Evolutionary conservation across 805 yeast species (phyloP).

Genomic region (Wickerhamomyces ciferrii): DNA sequence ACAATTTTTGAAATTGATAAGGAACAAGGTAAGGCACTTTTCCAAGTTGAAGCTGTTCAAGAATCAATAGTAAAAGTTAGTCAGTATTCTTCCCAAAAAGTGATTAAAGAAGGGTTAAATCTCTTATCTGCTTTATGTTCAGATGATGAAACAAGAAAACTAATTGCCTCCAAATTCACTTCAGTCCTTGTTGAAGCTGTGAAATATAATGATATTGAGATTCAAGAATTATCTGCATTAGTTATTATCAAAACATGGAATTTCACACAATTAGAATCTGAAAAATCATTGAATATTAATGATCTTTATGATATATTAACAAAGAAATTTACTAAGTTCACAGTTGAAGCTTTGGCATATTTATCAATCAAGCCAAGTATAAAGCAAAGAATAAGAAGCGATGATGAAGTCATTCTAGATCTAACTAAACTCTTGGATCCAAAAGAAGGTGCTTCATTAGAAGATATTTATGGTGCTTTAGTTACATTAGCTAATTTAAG

Average conservation of each 20-base stretch:
- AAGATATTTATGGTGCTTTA: slow-evolving; percentile 26
- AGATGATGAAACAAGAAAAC: slow-evolving; percentile 42
- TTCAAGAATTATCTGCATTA: slow-evolving; percentile 33
- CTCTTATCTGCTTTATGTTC: slow-evolving; percentile 44
- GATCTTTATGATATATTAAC: slow-evolving; percentile 27
- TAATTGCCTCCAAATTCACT: slow-evolving; percentile 39
- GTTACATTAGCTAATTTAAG: slow-evolving; percentile 29
- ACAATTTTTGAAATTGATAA: neutral
- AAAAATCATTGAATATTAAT: slow-evolving; percentile 22
- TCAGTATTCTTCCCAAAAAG: slow-evolving; percentile 2
- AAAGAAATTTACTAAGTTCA: slow-evolving; percentile 10
- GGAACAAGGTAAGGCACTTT: slow-evolving; percentile 7
- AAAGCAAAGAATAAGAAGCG: slow-evolving; percentile 30
- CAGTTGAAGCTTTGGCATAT: slow-evolving; percentile 46
- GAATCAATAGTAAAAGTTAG: slow-evolving; percentile 15
- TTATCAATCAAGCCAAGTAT: slow-evolving; percentile 37
- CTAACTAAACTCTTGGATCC: slow-evolving; percentile 20
- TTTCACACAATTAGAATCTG: slow-evolving; percentile 29
- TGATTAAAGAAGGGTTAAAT: slow-evolving; percentile 23
- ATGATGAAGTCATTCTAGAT: slow-evolving; percentile 28
- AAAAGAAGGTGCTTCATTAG: slow-evolving; percentile 3
- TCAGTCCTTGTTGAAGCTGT: slow-evolving; percentile 34
- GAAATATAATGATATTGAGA: slow-evolving; percentile 12
- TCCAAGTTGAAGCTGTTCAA: slow-evolving; percentile 23
- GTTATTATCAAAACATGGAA: slow-evolving; percentile 57